Percentiles rank a stretch among this genome's conserved stretches.
phyloP scores from a whole-genome alignment of 139 green algal species.

The Asterochloris sp. region DNA sequence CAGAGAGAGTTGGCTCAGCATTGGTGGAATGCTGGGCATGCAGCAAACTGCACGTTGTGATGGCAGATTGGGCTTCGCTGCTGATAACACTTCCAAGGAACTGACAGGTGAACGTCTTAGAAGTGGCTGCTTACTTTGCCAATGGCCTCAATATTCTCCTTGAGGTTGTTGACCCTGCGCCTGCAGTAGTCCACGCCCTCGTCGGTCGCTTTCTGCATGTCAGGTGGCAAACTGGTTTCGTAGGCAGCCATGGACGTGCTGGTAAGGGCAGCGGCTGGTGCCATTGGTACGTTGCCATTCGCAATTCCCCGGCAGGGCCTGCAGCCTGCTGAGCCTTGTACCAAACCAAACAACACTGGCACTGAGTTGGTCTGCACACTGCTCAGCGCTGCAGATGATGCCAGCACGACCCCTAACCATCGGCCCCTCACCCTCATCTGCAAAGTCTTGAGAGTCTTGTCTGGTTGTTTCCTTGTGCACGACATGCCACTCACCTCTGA shows the following conservation, averaged over 20 bases:
- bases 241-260: background rate
- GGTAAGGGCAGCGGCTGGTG: background rate
- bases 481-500: no score
- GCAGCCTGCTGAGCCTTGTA: background rate
- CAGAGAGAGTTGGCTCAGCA: background rate
- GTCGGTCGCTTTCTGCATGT: slow-evolving; percentile 52
- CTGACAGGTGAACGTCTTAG: background rate
- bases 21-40: background rate
- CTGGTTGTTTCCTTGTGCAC: background rate
- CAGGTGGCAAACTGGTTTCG: background rate
- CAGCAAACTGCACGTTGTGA: background rate
- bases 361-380: background rate
- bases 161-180: slow-evolving; percentile 61
- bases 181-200: slow-evolving; percentile 69
- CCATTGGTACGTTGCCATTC: background rate
- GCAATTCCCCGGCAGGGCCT: background rate
- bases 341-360: background rate
- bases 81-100: background rate
- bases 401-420: background rate
- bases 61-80: no score
- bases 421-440: background rate
- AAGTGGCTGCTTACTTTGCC: background rate
- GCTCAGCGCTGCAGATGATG: background rate
- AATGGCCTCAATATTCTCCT: slow-evolving; percentile 57
- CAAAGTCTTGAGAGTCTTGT: background rate